phyloP scores from a whole-genome alignment of 129 eudicot species.

The Smallanthus sonchifolius region DNA sequence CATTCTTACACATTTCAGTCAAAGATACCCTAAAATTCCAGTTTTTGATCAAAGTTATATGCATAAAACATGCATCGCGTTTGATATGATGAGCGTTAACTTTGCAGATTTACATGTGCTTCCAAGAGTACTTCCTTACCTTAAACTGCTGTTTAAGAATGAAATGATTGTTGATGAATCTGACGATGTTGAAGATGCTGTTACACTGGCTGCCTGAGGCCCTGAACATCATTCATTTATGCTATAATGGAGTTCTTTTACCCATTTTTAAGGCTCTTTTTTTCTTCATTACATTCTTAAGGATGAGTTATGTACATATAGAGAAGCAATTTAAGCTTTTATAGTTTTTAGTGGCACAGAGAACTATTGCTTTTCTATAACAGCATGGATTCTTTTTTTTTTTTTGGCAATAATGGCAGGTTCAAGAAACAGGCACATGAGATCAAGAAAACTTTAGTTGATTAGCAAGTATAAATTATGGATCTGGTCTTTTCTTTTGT shows the following conservation, averaged over 20 bases:
- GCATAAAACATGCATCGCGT: conserved; percentile 88
- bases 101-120: conserved; percentile 77
- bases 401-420: background rate
- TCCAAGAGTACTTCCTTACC: conserved; percentile 70
- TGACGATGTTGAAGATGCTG: conserved; percentile 43
- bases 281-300: conserved; percentile 7
- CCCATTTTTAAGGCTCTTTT: background rate
- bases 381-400: background rate
- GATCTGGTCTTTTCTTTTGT: background rate
- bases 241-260: background rate
- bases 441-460: background rate
- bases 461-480: too few species aligned
- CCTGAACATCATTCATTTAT: background rate
- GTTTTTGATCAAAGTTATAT: conserved; percentile 62
- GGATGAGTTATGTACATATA: conserved; percentile 13
- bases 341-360: background rate
- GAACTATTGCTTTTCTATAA: background rate
- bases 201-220: conserved; percentile 30
- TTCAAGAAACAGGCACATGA: background rate
- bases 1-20: conserved; percentile 94
- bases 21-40: conserved; percentile 87
- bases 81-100: conserved; percentile 94
- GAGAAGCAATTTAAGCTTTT: background rate
- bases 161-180: conserved; percentile 62
- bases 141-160: conserved; percentile 65